Percentiles rank a stretch among this genome's conserved stretches.
phyloP scores from a whole-genome alignment of 441 rosid species.

The Gossypium gossypioides region DNA sequence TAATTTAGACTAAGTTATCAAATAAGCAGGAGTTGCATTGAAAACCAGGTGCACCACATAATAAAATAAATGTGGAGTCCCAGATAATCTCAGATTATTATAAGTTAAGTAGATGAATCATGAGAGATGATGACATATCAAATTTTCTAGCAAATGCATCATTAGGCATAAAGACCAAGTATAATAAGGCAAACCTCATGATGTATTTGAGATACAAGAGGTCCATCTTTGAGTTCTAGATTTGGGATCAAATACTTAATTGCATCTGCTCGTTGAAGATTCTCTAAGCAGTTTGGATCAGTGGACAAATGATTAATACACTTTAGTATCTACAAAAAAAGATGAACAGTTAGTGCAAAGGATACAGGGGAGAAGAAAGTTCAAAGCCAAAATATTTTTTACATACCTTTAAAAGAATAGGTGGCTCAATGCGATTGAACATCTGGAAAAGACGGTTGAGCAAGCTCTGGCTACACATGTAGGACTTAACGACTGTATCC shows the following conservation, averaged over 20 bases:
- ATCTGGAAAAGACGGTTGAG: slow-evolving; percentile 90
- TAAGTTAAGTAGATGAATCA: neutral
- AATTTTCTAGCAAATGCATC: neutral
- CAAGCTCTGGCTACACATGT: slow-evolving; percentile 87
- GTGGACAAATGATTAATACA: slow-evolving; percentile 77
- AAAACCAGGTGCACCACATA: neutral
- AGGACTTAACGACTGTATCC: slow-evolving; percentile 78
- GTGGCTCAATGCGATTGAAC: slow-evolving; percentile 84
- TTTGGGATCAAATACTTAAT: slow-evolving; percentile 90
- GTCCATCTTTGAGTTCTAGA: slow-evolving; percentile 85
- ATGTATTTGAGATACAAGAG: slow-evolving; percentile 69
- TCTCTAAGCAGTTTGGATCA: slow-evolving; percentile 96
- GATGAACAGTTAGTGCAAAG: slow-evolving; percentile 9
- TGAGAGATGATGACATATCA: neutral
- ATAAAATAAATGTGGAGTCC: neutral
- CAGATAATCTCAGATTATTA: neutral
- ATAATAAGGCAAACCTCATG: slow-evolving; percentile 49
- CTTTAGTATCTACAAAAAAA: slow-evolving; percentile 51
- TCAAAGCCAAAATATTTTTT: slow-evolving; percentile 8
- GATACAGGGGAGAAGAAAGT: slow-evolving; percentile 5
- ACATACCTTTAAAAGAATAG: slow-evolving; percentile 74
- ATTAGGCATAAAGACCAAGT: neutral
- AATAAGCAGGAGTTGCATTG: neutral
- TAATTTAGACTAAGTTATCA: neutral
- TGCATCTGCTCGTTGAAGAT: slow-evolving; percentile 96